phyloP scores from a whole-genome alignment of 2,329 filamentous ascomycete genomes.

The Alternaria arborescens region DNA sequence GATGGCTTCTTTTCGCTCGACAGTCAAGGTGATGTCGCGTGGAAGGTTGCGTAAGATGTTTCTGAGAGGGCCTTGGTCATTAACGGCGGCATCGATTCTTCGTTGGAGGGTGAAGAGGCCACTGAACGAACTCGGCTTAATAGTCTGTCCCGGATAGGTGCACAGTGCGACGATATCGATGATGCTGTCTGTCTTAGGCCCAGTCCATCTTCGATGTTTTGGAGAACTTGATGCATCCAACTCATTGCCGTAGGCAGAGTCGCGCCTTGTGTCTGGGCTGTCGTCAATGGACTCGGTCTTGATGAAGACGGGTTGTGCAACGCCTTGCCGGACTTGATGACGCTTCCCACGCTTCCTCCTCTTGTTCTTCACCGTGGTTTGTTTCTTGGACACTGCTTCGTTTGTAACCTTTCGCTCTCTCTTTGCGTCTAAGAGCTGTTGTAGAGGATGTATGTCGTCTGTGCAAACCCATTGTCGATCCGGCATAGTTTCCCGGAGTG shows the following conservation, averaged over 20 bases:
- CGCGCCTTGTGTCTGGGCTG: not conserved
- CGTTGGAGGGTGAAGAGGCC: not conserved
- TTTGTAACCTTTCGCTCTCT: not conserved
- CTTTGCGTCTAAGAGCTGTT: not conserved
- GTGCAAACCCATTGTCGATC: not conserved
- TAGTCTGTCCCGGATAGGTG: not conserved
- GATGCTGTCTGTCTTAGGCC: not conserved
- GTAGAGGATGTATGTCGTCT: not conserved
- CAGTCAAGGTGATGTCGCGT: not conserved
- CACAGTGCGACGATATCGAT: not conserved
- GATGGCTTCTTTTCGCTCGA: not conserved
- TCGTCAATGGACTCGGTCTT: not conserved
- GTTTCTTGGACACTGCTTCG: not conserved
- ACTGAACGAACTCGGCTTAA: not conserved
- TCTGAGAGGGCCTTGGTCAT: not conserved
- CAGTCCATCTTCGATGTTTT: not conserved
- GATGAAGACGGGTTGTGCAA: not conserved
- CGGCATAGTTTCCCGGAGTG: not conserved
- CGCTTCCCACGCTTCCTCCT: not conserved
- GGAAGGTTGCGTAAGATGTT: not conserved
- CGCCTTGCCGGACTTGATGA: not conserved
- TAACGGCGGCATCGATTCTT: not conserved
- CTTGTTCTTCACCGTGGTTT: not conserved
- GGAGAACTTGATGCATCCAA: not conserved
- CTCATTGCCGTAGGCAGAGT: not conserved